Conservation (phyloP, 2,329 filamentous ascomycete genomes). For the Botrytis paeoniae region DNA sequence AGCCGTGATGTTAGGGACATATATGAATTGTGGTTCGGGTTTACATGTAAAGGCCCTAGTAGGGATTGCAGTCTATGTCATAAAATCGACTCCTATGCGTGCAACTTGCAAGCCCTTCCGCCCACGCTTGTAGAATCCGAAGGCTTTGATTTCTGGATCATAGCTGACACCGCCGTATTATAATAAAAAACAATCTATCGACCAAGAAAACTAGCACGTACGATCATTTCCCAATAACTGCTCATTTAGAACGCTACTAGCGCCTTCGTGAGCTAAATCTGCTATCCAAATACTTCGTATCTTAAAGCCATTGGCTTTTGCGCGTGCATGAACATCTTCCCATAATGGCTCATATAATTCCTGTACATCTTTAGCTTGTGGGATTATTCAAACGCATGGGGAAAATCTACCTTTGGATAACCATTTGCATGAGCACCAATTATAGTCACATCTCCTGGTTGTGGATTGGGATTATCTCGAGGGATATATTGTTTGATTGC, state of each 20-base stretch:
- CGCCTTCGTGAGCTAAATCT: constrained; percentile 74
- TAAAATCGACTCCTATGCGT: neutral
- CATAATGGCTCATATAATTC: constrained; percentile 90
- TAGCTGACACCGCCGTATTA: neutral
- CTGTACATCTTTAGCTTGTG: constrained; percentile 43
- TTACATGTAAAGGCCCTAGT: neutral
- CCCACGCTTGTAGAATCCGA: neutral
- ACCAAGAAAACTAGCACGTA: constrained; percentile 42
- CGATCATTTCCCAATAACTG: constrained; percentile 75
- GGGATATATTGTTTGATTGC: constrained; percentile 88
- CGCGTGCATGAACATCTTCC: constrained; percentile 67
- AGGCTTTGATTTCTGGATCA: neutral
- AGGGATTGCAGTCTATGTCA: neutral
- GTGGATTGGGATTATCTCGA: constrained; percentile 62
- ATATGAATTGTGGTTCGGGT: neutral
- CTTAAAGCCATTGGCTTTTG: constrained; percentile 57
- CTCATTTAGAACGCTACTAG: constrained; percentile 75
- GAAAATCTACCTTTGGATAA: constrained; percentile 70
- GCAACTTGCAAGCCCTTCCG: neutral
- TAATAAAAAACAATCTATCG: neutral
- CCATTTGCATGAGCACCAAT: constrained; percentile 87
- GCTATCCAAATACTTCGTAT: constrained; percentile 85
- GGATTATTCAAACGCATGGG: neutral
- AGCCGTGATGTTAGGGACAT: neutral
- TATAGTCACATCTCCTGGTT: constrained; percentile 77